Conservation (phyloP, 1,284 basidiomycete species). For the Ganoderma leucocontextum region DNA sequence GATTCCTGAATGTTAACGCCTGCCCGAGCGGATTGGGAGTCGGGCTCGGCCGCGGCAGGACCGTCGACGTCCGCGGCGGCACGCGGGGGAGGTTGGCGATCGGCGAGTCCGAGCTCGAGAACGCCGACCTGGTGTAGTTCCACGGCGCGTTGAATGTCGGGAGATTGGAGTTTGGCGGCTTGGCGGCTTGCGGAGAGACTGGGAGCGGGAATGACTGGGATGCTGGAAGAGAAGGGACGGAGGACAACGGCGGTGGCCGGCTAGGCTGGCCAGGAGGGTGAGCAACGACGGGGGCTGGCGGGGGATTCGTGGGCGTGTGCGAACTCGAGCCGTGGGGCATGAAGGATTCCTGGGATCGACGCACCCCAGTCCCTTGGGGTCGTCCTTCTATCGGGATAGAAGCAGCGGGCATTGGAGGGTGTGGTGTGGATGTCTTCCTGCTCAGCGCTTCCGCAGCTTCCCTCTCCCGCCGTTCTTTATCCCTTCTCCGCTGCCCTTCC, state of each 20-base stretch:
- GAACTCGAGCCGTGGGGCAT: conserved; percentile 22
- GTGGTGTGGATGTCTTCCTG: conserved; percentile 30
- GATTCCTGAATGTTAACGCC: conserved; percentile 22
- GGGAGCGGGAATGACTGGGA: conserved; percentile 26
- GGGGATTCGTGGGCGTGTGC: conserved; percentile 17
- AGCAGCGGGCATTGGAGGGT: conserved; percentile 41
- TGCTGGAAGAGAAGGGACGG: conserved; percentile 20
- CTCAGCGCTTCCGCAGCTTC: conserved; percentile 30
- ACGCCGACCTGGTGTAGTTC: conserved; percentile 62
- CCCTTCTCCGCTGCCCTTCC: conserved; percentile 45
- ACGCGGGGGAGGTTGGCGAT: conserved; percentile 42
- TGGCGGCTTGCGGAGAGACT: conserved; percentile 32
- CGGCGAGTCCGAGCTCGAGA: conserved; percentile 47
- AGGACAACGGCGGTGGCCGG: conserved; percentile 3
- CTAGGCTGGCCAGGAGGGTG: conserved; percentile 8
- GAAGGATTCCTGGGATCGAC: conserved; percentile 34
- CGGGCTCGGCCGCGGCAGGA: conserved; percentile 42
- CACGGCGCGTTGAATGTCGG: conserved; percentile 48
- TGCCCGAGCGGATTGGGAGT: conserved; percentile 25
- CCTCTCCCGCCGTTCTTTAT: conserved; percentile 40
- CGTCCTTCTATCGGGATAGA: conserved; percentile 35
- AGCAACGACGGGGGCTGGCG: conserved; percentile 10
- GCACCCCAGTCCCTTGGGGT: conserved; percentile 29
- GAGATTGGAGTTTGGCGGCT: conserved; percentile 13
- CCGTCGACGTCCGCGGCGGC: conserved; percentile 53